Conservation (phyloP, 108 stramenopile species). For the Skeletonema costatum region DNA sequence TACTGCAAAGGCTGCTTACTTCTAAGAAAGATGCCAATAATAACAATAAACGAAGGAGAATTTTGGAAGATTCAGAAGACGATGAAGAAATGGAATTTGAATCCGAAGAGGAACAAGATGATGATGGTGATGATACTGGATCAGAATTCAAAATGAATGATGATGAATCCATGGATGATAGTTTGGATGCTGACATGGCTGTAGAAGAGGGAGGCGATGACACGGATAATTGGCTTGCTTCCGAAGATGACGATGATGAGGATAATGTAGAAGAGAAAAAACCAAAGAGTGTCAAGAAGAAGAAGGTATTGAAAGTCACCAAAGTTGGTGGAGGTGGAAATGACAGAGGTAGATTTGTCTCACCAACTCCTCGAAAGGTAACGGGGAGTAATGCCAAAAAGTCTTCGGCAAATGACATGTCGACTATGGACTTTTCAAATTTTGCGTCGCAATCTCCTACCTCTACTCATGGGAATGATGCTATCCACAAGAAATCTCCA, state of each 20-base stretch:
- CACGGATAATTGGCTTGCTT: constrained; percentile 63
- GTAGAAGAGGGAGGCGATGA: constrained; percentile 32
- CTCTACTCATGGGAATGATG: background rate
- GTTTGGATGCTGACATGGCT: constrained; percentile 13
- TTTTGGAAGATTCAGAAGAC: constrained; percentile 50
- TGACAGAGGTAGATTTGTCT: constrained; percentile 12
- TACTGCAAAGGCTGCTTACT: constrained; percentile 16
- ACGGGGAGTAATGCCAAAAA: constrained; percentile 10
- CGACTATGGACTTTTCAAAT: constrained; percentile 20
- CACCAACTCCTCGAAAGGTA: constrained; percentile 31
- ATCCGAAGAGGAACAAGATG: constrained; percentile 36
- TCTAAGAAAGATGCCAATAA: constrained; percentile 5
- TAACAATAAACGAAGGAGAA: constrained; percentile 11
- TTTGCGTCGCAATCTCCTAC: constrained; percentile 29
- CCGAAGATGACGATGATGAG: constrained; percentile 59
- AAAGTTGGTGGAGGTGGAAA: background rate
- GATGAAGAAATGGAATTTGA: constrained; percentile 46
- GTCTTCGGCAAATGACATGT: background rate
- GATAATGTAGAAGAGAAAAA: constrained; percentile 8
- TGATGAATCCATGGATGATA: constrained; percentile 25
- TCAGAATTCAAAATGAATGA: constrained; percentile 32
- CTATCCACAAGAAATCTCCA: background rate
- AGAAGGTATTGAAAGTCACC: constrained; percentile 11
- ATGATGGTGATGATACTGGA: constrained; percentile 46
- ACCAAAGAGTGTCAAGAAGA: constrained; percentile 13